Base-by-base conservation (phyloP, 129 eudicot species). In the Sambucus nigra region DNA sequence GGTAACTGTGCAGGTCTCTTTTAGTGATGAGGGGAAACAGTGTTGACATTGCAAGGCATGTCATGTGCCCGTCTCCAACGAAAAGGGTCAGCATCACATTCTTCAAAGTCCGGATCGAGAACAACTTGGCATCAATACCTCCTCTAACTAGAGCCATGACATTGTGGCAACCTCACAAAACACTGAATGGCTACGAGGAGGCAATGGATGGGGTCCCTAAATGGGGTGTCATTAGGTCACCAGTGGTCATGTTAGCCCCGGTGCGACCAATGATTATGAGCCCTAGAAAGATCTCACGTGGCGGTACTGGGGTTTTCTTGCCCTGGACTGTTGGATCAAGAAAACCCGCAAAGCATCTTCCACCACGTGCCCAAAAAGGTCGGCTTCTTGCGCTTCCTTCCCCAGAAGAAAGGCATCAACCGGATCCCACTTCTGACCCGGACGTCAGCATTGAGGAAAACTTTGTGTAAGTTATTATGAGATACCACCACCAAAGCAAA, bases 241-340 rank as follows among this genome's bases (percentile, higher is more conserved):
- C 99, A 22, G 46, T 86, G 60, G 76, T 92, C 12, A 77, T 86
- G 99, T 59, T 86, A 29, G 76, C 91, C 33, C 96, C 95, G 14
- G 48, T 82, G 3, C 78, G 84, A 17, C 95, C 94, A 18, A 61
- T 82, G 79, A 78, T 86, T 16, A 42, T 82, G 66, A 70, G 69
- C 57, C 85, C 89, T 0, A 65, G 74, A 56, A 82, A 77, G 71
- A 20, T 75, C 40, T 80, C 87, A 8, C 72, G 75, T 35, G 96
- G 86, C 23, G 99, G 99, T 8, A 92, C 99, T 0, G 99, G 99
- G 29, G 99, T 92, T 47, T 92, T 92, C 91, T 64, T 86, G 73
- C 99, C 99, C 25, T 86, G 96, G 98, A 57, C 68, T 3, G n/a
- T n/a, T n/a, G n/a, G n/a, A n/a, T 66, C 87, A 20, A 74, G 86